These are phyloP conservation scores for Lasiosphaeria ovina DNA, from an alignment of 495 filamentous ascomycete genomes.

Conservation along the genomic window DNA sequence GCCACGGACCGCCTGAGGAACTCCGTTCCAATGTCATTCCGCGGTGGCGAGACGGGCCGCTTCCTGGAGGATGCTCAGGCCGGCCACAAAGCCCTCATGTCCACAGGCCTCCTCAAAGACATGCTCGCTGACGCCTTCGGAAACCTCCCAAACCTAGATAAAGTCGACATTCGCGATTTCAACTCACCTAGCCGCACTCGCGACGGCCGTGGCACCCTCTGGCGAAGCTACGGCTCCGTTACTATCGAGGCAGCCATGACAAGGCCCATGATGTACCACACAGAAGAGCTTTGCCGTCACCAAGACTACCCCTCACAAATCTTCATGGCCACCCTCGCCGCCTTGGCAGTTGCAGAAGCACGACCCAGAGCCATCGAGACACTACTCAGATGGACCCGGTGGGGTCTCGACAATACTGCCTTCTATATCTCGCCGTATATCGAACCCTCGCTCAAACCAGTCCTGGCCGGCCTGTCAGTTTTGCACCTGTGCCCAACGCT, in stretches of 20 bases:
- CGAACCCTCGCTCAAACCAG: constrained; percentile 22
- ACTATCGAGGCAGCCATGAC: constrained; percentile 16
- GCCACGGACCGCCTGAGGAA: constrained; percentile 30
- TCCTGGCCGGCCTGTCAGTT: constrained; percentile 33
- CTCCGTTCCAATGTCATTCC: too few species aligned
- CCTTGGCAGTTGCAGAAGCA: constrained; percentile 34
- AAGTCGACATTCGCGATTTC: constrained; percentile 51
- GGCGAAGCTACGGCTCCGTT: constrained; percentile 37
- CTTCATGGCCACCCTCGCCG: constrained; percentile 31
- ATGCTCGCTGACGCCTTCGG: constrained; percentile 51
- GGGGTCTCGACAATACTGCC: constrained; percentile 24
- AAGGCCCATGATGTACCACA: background rate
- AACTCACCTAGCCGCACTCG: constrained; percentile 31
- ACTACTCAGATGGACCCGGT: constrained; percentile 24
- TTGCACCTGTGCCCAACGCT: constrained; percentile 35
- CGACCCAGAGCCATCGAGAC: constrained; percentile 38
- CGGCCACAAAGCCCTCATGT: constrained; percentile 34
- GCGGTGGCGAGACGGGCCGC: background rate
- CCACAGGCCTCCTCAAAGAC: constrained; percentile 39
- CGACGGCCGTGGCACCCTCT: constrained; percentile 24
- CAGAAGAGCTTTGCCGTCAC: background rate
- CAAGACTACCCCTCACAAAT: constrained; percentile 11
- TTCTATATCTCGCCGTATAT: constrained; percentile 37
- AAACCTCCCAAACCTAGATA: constrained; percentile 46
- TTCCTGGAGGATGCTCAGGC: constrained; percentile 7